These are phyloP conservation scores for Vitis rupestris DNA, from an alignment of 164 flowering plant genomes.

Conservation along the genomic window DNA sequence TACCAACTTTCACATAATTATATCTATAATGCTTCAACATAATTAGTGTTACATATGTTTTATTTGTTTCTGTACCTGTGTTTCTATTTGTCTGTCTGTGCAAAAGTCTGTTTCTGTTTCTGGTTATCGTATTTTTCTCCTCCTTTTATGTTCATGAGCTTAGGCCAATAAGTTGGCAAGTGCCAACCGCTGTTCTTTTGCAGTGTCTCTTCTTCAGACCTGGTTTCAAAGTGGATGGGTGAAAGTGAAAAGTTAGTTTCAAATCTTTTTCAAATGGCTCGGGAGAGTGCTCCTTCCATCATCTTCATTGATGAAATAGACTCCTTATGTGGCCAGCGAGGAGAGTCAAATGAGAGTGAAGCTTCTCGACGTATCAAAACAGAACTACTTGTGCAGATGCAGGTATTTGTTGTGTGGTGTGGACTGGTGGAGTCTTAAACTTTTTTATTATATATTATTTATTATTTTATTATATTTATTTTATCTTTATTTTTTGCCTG, in stretches of 20 bases:
- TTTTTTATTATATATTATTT: no score
- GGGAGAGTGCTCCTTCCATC: constrained; percentile 96
- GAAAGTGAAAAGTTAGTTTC: constrained; percentile 99
- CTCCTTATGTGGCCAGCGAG: constrained; percentile 93
- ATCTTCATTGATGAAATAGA: constrained; percentile 96
- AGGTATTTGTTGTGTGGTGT: constrained; percentile 47
- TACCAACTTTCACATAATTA: no score
- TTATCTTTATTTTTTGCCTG: no score
- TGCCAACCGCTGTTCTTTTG: constrained; percentile 24
- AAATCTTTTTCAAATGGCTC: constrained; percentile 96
- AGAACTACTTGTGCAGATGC: constrained; percentile 98
- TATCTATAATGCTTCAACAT: no score
- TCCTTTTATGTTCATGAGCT: constrained; percentile 6
- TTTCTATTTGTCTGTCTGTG: background rate
- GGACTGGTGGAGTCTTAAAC: background rate
- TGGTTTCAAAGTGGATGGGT: constrained; percentile 99
- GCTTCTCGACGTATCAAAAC: constrained; percentile 99
- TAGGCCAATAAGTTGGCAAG: constrained; percentile 21
- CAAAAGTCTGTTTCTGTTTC: background rate
- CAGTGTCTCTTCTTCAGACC: constrained; percentile 94
- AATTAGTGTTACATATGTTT: background rate
- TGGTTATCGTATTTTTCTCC: background rate
- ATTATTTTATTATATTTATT: no score
- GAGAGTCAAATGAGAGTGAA: constrained; percentile 99
- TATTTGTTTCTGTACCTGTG: background rate